phyloP scores from a whole-genome alignment of 768 basidiomycete genomes.

The Bullera alba region DNA sequence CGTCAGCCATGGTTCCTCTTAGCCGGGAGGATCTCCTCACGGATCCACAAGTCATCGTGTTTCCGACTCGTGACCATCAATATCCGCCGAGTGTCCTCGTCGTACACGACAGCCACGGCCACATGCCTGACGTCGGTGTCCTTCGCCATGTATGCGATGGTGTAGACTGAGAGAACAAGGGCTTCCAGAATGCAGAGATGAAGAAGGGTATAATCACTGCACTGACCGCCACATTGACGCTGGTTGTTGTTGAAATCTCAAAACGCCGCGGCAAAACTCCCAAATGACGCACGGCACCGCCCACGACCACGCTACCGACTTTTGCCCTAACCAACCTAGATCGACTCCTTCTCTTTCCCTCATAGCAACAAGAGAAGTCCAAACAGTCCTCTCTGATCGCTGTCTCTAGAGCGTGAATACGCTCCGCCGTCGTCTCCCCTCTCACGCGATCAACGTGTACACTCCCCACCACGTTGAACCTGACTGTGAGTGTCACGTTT shows the following conservation, averaged over 20 bases:
- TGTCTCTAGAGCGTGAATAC: neutral
- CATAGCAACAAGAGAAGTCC: too few relatives aligned
- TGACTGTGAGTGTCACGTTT: constrained; percentile 24
- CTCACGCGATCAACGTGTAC: constrained; percentile 32
- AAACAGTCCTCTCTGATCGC: too few relatives aligned
- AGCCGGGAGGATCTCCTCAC: constrained; percentile 10
- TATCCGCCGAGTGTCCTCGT: constrained; percentile 6
- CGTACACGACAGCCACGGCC: constrained; percentile 29
- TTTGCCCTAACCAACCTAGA: too few relatives aligned
- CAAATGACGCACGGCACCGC: too few relatives aligned
- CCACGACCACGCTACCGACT: too few relatives aligned
- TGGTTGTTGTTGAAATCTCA: too few relatives aligned
- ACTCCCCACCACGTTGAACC: constrained; percentile 25
- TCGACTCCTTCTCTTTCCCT: too few relatives aligned
- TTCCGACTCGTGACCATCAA: constrained; percentile 35
- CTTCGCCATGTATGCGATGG: neutral
- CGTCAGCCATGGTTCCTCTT: neutral
- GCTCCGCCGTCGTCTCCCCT: constrained; percentile 31
- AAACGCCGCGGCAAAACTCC: too few relatives aligned
- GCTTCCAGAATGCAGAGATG: too few relatives aligned
- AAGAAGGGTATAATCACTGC: too few relatives aligned
- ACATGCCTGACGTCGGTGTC: constrained; percentile 19
- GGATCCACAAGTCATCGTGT: constrained; percentile 35
- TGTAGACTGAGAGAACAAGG: too few relatives aligned
- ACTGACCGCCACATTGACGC: too few relatives aligned